These are phyloP conservation scores for Collybia sp. DNA, from an alignment of 768 basidiomycete genomes.

Conservation along the genomic window DNA sequence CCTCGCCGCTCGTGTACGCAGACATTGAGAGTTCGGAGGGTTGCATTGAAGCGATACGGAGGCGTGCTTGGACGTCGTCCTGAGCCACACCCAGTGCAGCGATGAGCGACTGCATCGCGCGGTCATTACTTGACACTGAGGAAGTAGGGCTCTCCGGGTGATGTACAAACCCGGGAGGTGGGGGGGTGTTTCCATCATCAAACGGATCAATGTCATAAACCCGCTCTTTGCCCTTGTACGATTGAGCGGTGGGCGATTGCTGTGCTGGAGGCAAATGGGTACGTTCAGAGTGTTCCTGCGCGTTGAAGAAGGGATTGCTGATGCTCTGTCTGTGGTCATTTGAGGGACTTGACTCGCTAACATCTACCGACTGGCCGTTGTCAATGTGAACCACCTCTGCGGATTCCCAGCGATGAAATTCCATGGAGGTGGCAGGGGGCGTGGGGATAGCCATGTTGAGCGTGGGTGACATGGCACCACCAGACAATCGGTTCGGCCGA, in stretches of 20 bases:
- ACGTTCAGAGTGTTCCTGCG: conserved; percentile 15
- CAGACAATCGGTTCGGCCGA: conserved; percentile 30
- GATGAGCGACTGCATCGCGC: conserved; percentile 60
- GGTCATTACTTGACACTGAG: conserved; percentile 41
- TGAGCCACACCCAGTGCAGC: conserved; percentile 55
- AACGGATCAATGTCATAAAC: conserved; percentile 32
- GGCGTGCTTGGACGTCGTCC: conserved; percentile 40
- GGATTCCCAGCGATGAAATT: conserved; percentile 63
- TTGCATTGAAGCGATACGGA: conserved; percentile 57
- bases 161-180: conserved; percentile 31
- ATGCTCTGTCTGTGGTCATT: conserved; percentile 30
- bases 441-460: conserved; percentile 55
- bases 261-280: conserved; percentile 33
- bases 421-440: conserved; percentile 46
- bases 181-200: conserved; percentile 26
- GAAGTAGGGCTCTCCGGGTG: conserved; percentile 25
- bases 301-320: conserved; percentile 40
- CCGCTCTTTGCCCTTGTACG: conserved; percentile 33
- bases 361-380: conserved; percentile 26
- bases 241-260: conserved; percentile 7
- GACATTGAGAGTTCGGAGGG: conserved; percentile 40
- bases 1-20: conserved; percentile 21
- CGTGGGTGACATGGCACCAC: conserved; percentile 46
- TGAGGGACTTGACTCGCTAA: conserved; percentile 17
- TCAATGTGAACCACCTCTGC: conserved; percentile 53